Conservation (phyloP, 176 grass and related monocot genomes). For the Zoysia japonica region DNA sequence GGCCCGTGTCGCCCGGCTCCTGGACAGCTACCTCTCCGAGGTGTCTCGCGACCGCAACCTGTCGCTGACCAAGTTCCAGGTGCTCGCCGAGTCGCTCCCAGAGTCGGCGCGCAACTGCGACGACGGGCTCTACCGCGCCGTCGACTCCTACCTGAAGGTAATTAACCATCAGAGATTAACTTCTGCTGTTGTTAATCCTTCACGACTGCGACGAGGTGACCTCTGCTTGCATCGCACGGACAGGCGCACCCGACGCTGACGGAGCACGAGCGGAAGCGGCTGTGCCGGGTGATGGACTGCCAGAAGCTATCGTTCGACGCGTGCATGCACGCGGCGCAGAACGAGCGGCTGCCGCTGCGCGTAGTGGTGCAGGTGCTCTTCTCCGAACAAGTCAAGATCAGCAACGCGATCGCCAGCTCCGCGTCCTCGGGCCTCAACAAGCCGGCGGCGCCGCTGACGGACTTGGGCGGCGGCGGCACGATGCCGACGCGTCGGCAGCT, state of each 20-base stretch:
- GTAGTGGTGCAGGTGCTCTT: constrained; percentile 99
- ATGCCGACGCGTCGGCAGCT: constrained; percentile 66
- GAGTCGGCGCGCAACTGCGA: constrained; percentile 84
- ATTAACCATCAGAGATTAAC: not conserved
- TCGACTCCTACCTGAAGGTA: constrained; percentile 99
- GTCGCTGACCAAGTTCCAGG: constrained; percentile 95
- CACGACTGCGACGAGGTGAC: not conserved
- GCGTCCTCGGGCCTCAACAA: not conserved
- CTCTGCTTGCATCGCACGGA: not conserved
- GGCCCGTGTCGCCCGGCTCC: constrained; percentile 71
- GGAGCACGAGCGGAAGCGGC: constrained; percentile 87
- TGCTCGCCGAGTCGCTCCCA: constrained; percentile 82
- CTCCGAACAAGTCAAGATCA: constrained; percentile 97
- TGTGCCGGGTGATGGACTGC: constrained; percentile 98
- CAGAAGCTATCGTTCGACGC: constrained; percentile 98
- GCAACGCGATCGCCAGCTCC: constrained; percentile 74
- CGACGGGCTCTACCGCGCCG: constrained; percentile 88
- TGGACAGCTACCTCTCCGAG: constrained; percentile 96
- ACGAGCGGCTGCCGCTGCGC: constrained; percentile 93
- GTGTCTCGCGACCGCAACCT: constrained; percentile 90
- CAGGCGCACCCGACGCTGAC: constrained; percentile 88
- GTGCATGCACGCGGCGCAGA: constrained; percentile 97
- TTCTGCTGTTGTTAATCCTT: not conserved
- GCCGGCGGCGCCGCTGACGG: not conserved
- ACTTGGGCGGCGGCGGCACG: not conserved